Percentiles rank a stretch among this genome's conserved stretches.
phyloP scores from a whole-genome alignment of 129 eudicot genomes.

The Escallonia herrerae region DNA sequence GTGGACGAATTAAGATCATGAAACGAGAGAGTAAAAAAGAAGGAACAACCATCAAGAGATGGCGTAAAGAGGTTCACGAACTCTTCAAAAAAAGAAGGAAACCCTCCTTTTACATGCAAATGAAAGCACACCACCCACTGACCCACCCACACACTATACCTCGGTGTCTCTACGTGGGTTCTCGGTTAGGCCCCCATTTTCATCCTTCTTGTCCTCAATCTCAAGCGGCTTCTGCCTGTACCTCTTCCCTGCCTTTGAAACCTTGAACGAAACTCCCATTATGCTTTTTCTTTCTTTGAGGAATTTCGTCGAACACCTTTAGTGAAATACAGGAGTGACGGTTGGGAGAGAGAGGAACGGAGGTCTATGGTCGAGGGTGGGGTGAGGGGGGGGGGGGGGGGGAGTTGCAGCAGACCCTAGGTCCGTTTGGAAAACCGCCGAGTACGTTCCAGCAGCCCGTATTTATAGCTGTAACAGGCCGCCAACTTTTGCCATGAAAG shows the following conservation, averaged over 20 bases:
- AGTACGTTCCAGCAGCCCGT: not conserved
- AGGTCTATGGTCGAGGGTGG: not conserved
- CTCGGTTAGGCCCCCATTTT: not conserved
- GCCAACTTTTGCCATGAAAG: not conserved
- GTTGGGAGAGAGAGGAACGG: not conserved
- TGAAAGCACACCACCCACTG: too few species aligned
- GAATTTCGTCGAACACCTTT: not conserved
- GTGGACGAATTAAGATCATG: too few species aligned
- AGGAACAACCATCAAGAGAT: too few species aligned
- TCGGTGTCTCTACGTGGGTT: not conserved
- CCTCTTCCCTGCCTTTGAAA: slow-evolving; percentile 7
- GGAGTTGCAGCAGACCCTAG: not conserved
- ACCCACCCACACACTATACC: not conserved
- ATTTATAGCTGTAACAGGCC: not conserved
- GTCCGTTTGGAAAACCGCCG: not conserved
- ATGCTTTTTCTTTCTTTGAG: too few species aligned
- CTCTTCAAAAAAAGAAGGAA: too few species aligned
- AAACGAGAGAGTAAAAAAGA: too few species aligned
- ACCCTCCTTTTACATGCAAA: too few species aligned
- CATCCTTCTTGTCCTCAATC: not conserved
- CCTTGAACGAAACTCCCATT: slow-evolving; percentile 12
- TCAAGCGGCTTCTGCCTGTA: not conserved
- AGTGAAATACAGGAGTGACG: not conserved
- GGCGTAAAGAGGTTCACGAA: too few species aligned
- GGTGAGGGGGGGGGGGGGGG: not conserved